phyloP scores from a whole-genome alignment of 768 basidiomycete genomes.

The Russula earlei region DNA sequence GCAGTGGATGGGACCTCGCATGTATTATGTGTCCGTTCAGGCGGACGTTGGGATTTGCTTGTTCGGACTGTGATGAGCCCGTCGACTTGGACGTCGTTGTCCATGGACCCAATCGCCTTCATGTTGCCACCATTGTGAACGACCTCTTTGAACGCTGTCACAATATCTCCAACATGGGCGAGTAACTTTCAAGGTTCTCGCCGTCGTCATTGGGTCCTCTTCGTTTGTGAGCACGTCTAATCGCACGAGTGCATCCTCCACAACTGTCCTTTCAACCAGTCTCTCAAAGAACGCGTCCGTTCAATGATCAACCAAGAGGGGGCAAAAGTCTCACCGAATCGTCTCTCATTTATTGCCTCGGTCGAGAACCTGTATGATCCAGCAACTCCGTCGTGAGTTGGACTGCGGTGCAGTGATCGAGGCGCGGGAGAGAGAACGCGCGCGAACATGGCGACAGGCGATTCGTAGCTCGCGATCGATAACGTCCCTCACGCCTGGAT shows the following conservation, averaged over 20 bases:
- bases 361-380: neutral
- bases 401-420: neutral
- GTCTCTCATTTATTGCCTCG: neutral
- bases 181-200: neutral
- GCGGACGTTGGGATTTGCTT: too few species aligned
- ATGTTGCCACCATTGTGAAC: neutral
- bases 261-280: neutral
- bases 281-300: neutral
- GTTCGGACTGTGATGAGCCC: too few species aligned
- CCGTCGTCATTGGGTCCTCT: neutral
- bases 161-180: neutral
- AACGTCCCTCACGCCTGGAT: neutral
- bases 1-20: too few species aligned
- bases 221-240: neutral
- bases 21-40: too few species aligned
- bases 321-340: neutral
- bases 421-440: neutral
- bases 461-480: neutral
- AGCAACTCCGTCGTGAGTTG: neutral
- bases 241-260: neutral
- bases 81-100: neutral
- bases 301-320: neutral
- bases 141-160: neutral
- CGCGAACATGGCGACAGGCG: neutral
- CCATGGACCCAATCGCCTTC: neutral